phyloP scores from a whole-genome alignment of 768 basidiomycete species.

The Inosperma sp. region DNA sequence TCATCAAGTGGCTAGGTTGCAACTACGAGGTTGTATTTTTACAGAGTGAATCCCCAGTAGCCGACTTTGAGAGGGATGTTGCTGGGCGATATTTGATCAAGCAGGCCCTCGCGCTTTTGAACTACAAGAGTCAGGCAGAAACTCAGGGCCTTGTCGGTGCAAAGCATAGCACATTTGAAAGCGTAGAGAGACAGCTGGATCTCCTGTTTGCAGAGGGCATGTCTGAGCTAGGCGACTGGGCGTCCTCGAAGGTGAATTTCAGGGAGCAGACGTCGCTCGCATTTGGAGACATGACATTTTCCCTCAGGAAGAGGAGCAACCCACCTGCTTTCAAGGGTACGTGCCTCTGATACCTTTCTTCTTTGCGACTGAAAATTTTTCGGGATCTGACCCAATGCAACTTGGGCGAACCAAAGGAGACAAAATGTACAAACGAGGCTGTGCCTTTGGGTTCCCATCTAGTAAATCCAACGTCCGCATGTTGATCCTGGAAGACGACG shows the following conservation, averaged over 20 bases:
- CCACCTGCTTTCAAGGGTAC: no score
- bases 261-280: background rate
- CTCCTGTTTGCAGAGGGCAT: background rate
- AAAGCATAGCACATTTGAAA: background rate
- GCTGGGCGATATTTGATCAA: no score
- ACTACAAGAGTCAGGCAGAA: background rate
- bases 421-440: background rate
- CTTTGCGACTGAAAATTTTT: no score
- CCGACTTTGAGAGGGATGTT: no score
- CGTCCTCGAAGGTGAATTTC: background rate
- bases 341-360: no score
- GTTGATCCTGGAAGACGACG: background rate
- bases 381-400: no score
- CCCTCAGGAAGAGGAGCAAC: no score
- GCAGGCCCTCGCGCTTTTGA: background rate
- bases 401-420: background rate
- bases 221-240: background rate
- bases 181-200: background rate
- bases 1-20: no score
- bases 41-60: no score
- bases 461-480: background rate
- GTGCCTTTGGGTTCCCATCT: background rate
- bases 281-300: no score
- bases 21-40: no score
- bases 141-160: background rate